Percentiles rank a stretch among this genome's conserved stretches.
phyloP scores from a whole-genome alignment of 129 eudicot species.

The carrot (Daucus carota) region DH1_v3.0 NC_030388.2:27936501-27937000 shows the following conservation, averaged over 20 bases:
- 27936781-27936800: not conserved
- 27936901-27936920: too few relatives aligned
- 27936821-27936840: not conserved
- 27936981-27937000: not conserved
- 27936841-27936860: too few relatives aligned
- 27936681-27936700: not conserved
- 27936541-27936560: conserved; percentile 93
- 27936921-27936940: too few relatives aligned
- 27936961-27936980: not conserved
- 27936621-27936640: not conserved
- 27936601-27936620: not conserved
- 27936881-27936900: too few relatives aligned
- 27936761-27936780: not conserved
- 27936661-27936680: not conserved
- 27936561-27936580: conserved; percentile 97
- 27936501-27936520: conserved; percentile 69
- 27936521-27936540: conserved; percentile 84
- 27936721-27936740: not conserved
- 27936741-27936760: not conserved
- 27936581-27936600: conserved; percentile 39
- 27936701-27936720: not conserved
- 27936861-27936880: too few relatives aligned
- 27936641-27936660: not conserved
- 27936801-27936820: not conserved
- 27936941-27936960: too few relatives aligned